Evolutionary conservation across 1,139 yeast genomes (phyloP).

Genomic region (Arxiozyma telluris): DNA sequence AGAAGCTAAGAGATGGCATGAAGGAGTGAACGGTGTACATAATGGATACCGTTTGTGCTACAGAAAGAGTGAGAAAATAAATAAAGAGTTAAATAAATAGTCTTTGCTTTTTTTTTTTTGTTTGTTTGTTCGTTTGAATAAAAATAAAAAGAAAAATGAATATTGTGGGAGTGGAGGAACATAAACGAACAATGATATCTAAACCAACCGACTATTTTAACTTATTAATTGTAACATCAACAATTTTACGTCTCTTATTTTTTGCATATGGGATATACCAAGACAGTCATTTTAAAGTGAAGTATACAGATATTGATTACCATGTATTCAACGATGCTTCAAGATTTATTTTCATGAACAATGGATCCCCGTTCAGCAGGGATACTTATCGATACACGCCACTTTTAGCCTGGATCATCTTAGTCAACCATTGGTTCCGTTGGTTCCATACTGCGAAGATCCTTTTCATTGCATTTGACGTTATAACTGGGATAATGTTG

Average conservation of each 20-base stretch:
- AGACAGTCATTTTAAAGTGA: slow-evolving; percentile 67
- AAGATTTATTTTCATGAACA: slow-evolving; percentile 45
- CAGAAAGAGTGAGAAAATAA: too few relatives aligned
- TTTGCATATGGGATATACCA: slow-evolving; percentile 81
- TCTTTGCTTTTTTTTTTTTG: too few relatives aligned
- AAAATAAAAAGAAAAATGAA: too few relatives aligned
- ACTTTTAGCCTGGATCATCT: slow-evolving; percentile 67
- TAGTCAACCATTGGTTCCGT: slow-evolving; percentile 51
- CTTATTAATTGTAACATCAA: not conserved
- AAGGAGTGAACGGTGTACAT: too few relatives aligned
- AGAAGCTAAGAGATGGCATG: too few relatives aligned
- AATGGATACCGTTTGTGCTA: too few relatives aligned
- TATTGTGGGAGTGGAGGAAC: not conserved
- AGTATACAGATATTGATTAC: slow-evolving; percentile 91
- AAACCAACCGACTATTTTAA: not conserved
- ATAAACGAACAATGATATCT: not conserved
- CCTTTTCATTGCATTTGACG: slow-evolving; percentile 66
- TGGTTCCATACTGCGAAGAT: slow-evolving; percentile 66
- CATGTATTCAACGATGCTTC: slow-evolving; percentile 91
- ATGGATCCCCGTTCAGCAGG: slow-evolving; percentile 66
- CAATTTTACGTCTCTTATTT: slow-evolving; percentile 32
- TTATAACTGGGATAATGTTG: slow-evolving; percentile 69
- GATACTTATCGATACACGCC: slow-evolving; percentile 95
- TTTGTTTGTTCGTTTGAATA: too few relatives aligned
- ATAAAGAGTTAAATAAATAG: too few relatives aligned